Evolutionary conservation across 306 rosid genomes (phyloP).

Genomic region (Glycine soja): DNA sequence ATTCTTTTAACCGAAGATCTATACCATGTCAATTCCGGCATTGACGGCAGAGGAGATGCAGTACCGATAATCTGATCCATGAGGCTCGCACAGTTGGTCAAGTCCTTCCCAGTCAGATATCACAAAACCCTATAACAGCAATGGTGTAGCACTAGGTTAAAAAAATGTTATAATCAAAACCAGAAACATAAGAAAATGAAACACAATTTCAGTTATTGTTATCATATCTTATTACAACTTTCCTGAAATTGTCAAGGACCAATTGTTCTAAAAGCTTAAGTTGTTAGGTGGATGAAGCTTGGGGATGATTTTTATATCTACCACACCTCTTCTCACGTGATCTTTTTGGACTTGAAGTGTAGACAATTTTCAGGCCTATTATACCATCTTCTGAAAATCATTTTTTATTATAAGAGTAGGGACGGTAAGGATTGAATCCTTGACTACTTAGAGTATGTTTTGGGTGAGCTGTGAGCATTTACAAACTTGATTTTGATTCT

Average conservation of each 20-base stretch:
- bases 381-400: background rate
- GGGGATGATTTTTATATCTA: background rate
- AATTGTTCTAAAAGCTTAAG: conserved; percentile 9
- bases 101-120: conserved; percentile 89
- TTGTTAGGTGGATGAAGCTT: background rate
- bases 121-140: conserved; percentile 75
- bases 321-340: background rate
- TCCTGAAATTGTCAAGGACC: background rate
- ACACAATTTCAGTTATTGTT: background rate
- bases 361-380: background rate
- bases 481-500: background rate
- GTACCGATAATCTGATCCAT: conserved; percentile 65
- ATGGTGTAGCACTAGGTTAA: conserved; percentile 16
- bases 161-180: conserved; percentile 15
- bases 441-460: background rate
- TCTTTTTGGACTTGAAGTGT: background rate
- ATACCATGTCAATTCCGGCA: conserved; percentile 94
- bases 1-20: conserved; percentile 33
- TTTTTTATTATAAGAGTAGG: background rate
- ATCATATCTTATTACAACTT: background rate
- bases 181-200: conserved; percentile 36
- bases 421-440: background rate
- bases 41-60: conserved; percentile 72
- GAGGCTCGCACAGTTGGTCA: conserved; percentile 67
- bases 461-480: background rate